Evolutionary conservation across 2,329 filamentous ascomycete genomes (phyloP), one percentile per base, ranked within the genome.

Genomic region (Aureobasidium sp.): DNA sequence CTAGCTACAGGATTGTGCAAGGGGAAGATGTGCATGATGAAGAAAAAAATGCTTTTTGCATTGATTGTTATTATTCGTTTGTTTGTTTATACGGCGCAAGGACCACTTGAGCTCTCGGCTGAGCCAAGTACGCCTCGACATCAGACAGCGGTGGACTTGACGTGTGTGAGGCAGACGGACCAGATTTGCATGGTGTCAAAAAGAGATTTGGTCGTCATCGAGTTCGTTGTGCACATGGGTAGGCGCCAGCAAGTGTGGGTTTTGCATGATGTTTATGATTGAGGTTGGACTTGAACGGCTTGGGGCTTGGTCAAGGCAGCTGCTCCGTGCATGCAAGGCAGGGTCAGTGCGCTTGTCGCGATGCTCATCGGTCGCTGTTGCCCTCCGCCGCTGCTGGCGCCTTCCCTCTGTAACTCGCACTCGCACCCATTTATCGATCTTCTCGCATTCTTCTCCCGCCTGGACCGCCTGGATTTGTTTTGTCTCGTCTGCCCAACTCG

Each of bases 191-290:
- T 7, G 37, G 53, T 57, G 53, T 57, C 53, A 57, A 55, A 52
- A 55, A 36, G 53, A 57, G 39, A 57, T 57, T 48, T 34, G 53
- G 53, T 57, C 53, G 53, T 57, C 53, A 57, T 57, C 53, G 41
- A 24, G 20, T 39, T 24, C 39, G 53, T 57, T 46, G 29, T 59
- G 55, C 55, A 59, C 32, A 59, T 48, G 13, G 27, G 17, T 20
- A 37, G 41, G 55, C 43, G 55, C 15, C 37, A 46, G 6, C 39
- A 44, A 24, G 9, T 47, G 43, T 48, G 43, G 37, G 41, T 55
- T 55, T 55, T 9, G 36, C 36, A 55, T 39, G 26, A 3, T 32
- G 46, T 55, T 55, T 37, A 55, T 55, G 51, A 48, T 48, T 48
- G 46, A 29, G 46, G 46, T 51, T 37, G 46, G 46, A 48, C 46